A percentile compares a stretch with the other conserved stretches of the same genome.
phyloP scores from a whole-genome alignment of 2,329 filamentous ascomycete species.

The Lecanoromycetidae sp. region DNA sequence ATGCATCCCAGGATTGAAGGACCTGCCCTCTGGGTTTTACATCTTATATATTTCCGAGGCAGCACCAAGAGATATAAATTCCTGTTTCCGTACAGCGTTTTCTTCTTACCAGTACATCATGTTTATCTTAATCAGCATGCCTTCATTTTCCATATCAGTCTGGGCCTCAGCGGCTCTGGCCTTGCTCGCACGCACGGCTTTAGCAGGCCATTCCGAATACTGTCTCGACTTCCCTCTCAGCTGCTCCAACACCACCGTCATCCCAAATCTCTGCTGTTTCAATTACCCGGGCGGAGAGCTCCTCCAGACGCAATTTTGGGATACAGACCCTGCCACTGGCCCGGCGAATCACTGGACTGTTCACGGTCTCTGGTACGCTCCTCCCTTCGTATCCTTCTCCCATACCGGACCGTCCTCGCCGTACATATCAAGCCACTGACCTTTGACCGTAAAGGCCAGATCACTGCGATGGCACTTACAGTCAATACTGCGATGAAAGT shows the following conservation, averaged over 20 bases:
- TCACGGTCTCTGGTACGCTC: conserved; percentile 50
- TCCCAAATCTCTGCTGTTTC: conserved; percentile 4
- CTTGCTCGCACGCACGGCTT: too few relatives aligned
- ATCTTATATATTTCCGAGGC: neutral
- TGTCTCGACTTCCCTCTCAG: neutral
- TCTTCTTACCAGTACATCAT: neutral
- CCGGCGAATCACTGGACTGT: conserved; percentile 61
- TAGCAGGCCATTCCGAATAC: neutral
- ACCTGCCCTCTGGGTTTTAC: neutral
- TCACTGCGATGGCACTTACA: conserved; percentile 46
- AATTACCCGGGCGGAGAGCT: conserved; percentile 7
- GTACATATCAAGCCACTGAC: too few relatives aligned
- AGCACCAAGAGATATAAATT: neutral
- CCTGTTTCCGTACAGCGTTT: neutral
- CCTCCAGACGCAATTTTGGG: conserved; percentile 63
- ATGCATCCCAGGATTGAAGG: neutral
- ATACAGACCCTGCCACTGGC: conserved; percentile 51
- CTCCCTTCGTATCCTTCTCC: neutral
- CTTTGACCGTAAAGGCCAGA: too few relatives aligned
- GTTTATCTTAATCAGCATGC: neutral
- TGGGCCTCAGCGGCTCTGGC: neutral
- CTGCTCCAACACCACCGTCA: neutral
- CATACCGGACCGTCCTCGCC: too few relatives aligned
- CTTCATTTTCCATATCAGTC: neutral
- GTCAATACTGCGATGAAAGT: conserved; percentile 41